phyloP scores from a whole-genome alignment of 176 grass and related monocot species.

The Aegilops sharonensis region DNA sequence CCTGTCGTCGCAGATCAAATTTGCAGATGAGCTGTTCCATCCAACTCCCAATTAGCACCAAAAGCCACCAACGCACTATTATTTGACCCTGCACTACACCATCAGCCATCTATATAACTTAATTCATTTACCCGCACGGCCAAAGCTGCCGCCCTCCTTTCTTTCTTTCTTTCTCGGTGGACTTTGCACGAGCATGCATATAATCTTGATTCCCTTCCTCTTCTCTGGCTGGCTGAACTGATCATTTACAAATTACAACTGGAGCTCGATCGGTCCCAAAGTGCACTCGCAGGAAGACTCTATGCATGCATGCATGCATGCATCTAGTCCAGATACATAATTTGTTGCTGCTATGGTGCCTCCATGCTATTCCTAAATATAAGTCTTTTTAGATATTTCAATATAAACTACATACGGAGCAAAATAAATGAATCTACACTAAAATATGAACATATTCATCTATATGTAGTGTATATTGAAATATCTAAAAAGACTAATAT shows the following conservation, averaged over 20 bases:
- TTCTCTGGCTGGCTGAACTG: conserved; percentile 6
- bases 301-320: too few relatives aligned
- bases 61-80: conserved; percentile 35
- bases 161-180: conserved; percentile 43
- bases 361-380: not conserved
- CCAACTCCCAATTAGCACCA: conserved; percentile 19
- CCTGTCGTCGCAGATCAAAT: conserved; percentile 10
- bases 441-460: too few relatives aligned
- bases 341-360: not conserved
- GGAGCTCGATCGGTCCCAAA: not conserved
- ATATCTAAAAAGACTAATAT: too few relatives aligned
- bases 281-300: not conserved
- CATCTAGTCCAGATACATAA: not conserved
- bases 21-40: conserved; percentile 45
- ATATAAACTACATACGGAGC: too few relatives aligned
- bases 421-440: too few relatives aligned
- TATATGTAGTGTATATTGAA: too few relatives aligned
- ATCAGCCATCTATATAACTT: conserved; percentile 6
- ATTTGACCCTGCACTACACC: conserved; percentile 25
- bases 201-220: conserved; percentile 19
- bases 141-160: not conserved
- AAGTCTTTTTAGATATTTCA: too few relatives aligned
- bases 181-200: conserved; percentile 32
- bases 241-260: conserved; percentile 32
- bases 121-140: conserved; percentile 33